Evolutionary conservation across 148 eudicot genomes (phyloP), one percentile per base, ranked within the genome.

Genomic region (Fagopyrum homotropicum): DNA sequence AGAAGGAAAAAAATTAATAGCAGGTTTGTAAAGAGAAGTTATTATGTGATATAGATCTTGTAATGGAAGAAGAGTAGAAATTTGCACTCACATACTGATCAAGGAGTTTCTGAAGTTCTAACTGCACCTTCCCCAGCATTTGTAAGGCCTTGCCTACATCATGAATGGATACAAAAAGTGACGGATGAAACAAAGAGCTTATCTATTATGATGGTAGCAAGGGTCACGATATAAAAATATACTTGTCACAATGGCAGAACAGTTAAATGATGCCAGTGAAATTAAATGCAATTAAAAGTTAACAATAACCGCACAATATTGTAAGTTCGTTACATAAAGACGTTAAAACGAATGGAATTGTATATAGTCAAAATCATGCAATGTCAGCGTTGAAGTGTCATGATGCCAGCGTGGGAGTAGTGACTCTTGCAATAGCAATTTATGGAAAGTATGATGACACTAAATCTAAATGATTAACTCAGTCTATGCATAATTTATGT

Each of bases 81-180:
- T 11, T 66, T 72, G 78, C 55, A 81, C 96, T 87, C 79, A 94
- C 98, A 85, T 94, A 94, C 80, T 71, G 77, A 80, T 94, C 98
- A 76, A 88, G 82, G 77, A 92, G 85, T 84, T 90, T 94, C 84
- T 90, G 98, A 76, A 91, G 97, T 75, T 92, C 97, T 64, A 89
- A 81, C 83, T 94, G 97, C 72, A 86, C 83, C 75, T 80, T 81
- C 56, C 97, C 98, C 77, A 94, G 84, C 91, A 86, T 84, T 76
- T 86, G 69, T 77, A 94, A 82, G 57, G 82, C 86, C 76, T 83
- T 86, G 72, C 88, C 98, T 94, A 91, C 87, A 87, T 22, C 15
- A 35, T 75, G 7, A 45, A 35, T 35, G 60, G 22, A 14, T 30
- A 60, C 40, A 56, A 22, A 5, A 71, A 3, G 45, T 16, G 46